Evolutionary conservation across 2,329 filamentous ascomycete genomes (phyloP).

Genomic region (Myriosclerotinia curreyana): DNA sequence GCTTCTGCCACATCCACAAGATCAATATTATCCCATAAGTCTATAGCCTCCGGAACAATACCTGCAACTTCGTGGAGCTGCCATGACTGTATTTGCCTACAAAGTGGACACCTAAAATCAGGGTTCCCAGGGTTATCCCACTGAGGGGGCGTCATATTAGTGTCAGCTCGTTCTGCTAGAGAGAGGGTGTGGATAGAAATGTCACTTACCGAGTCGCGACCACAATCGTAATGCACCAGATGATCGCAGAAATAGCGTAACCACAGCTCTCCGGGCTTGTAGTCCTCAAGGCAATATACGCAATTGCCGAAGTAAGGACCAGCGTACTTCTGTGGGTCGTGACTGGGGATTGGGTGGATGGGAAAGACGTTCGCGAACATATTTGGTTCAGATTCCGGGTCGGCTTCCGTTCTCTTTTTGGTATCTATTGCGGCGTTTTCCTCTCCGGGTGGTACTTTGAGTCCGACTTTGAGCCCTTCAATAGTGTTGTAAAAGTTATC

Average conservation of each 20-base stretch:
- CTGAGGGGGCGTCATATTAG: neutral
- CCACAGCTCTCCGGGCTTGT: slow-evolving; percentile 4
- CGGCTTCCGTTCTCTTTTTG: neutral
- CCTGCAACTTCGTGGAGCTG: slow-evolving; percentile 15
- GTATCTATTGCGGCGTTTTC: neutral
- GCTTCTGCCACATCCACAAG: neutral
- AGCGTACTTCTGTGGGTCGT: neutral
- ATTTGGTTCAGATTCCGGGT: slow-evolving; percentile 12
- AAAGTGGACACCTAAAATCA: slow-evolving; percentile 21
- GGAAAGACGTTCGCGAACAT: slow-evolving; percentile 10
- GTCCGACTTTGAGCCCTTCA: neutral
- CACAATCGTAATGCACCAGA: slow-evolving; percentile 25
- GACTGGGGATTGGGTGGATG: slow-evolving; percentile 13
- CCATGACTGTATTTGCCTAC: slow-evolving; percentile 11
- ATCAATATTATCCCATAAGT: slow-evolving; percentile 26
- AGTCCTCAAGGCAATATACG: slow-evolving; percentile 22
- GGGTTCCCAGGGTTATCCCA: slow-evolving; percentile 23
- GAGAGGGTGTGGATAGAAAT: neutral
- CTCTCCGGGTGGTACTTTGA: too few species aligned
- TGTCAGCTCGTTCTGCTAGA: neutral
- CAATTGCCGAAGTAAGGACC: slow-evolving; percentile 16
- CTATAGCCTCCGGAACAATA: slow-evolving; percentile 22
- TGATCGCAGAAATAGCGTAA: slow-evolving; percentile 27
- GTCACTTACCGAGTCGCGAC: slow-evolving; percentile 7
- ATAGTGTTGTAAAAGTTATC: slow-evolving; percentile 21